Base-by-base conservation (phyloP, 2,329 filamentous ascomycete species). In the Nemania diffusa region DNA sequence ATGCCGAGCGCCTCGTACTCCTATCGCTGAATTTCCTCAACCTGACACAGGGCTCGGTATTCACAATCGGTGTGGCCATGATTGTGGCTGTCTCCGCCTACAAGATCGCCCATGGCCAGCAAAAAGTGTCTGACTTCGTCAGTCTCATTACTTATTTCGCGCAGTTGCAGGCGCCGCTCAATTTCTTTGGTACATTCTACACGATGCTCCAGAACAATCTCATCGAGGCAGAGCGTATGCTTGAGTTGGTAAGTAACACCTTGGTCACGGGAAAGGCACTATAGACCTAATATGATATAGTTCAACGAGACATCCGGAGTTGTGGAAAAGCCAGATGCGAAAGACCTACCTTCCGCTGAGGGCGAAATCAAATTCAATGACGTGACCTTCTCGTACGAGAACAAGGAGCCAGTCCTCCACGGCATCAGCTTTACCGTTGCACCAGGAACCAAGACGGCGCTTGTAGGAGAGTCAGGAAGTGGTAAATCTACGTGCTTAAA, bases 31-130 rank as follows among this genome's bases (percentile, higher is more conserved):
- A 87, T 71, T 78, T 84, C 6, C 84, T 90, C 76, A 90, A 90
- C 72, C 84, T 88, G 11, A 85, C 85, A 0, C 88, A 90, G 70
- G 89, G 87, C 75, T 83, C 88, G 59, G 84, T 90, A n/a, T 90
- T 90, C 72, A 88, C 87, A 73, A 71, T 88, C 3, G 88, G 87
- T 9, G 82, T 89, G 3, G 84, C 88, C 17, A 76, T 89, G n/a
- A 84, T 87, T 0, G 88, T 88, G 67, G 87, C 84, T 68, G 84
- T 90, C 32, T 87, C 87, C 2, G 87, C 87, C 0, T 89, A 88
- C 74, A 87, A 90, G 73, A 87, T 90, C 52, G 87, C 86, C 0
- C 83, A 81, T 5, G 83, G 83, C 9, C 77, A 85, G 67, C 82
- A 84, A 64, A 80, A 79, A 2, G 85, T 89, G 17, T 84, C 86